Percentiles rank a stretch among this genome's conserved stretches.
These are phyloP conservation scores for Phoma sp. DNA, from an alignment of 2,329 filamentous ascomycete genomes.

Conservation along the genomic window DNA sequence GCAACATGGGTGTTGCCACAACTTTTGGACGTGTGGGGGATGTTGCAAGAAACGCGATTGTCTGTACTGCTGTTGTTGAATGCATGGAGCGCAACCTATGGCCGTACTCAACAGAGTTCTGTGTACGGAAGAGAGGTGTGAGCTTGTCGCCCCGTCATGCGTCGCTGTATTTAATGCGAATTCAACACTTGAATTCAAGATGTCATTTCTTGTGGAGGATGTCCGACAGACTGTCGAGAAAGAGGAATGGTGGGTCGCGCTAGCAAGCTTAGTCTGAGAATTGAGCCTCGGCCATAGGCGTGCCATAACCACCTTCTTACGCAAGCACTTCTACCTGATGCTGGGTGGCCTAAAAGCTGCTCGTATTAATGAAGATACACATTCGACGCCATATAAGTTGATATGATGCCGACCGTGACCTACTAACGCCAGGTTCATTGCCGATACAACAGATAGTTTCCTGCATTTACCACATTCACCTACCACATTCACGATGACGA, in stretches of 20 bases:
- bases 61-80: too few species aligned
- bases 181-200: too few species aligned
- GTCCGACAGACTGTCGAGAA: too few species aligned
- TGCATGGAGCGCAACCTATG: too few species aligned
- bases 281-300: neutral
- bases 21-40: too few species aligned
- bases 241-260: neutral
- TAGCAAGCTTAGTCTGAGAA: neutral
- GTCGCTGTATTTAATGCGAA: too few species aligned
- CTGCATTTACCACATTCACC: too few species aligned
- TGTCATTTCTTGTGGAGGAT: too few species aligned
- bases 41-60: neutral
- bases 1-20: neutral
- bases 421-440: neutral
- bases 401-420: neutral
- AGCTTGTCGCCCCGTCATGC: too few species aligned
- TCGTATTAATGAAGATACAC: neutral
- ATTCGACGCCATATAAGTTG: neutral
- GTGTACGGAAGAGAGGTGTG: too few species aligned
- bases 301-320: neutral
- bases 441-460: too few species aligned
- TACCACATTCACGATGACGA: slow-evolving; percentile 37
- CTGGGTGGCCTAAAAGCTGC: neutral
- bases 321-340: slow-evolving; percentile 11
- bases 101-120: too few species aligned